Evolutionary conservation across 257 asterid species (phyloP).

Genomic region (Petunia secreta): DNA sequence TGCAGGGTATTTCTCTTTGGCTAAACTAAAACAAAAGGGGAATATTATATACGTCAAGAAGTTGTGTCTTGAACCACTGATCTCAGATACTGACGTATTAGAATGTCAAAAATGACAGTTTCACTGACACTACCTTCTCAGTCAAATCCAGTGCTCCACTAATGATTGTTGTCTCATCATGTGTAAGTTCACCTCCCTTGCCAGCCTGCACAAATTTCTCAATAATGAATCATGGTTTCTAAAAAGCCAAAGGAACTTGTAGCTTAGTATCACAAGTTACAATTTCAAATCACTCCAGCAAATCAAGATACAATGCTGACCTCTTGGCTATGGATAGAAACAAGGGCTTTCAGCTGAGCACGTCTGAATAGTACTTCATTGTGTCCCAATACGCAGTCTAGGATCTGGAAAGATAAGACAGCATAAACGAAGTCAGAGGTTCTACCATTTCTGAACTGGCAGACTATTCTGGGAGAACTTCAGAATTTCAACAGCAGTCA

Average conservation of each 20-base stretch:
- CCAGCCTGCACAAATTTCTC: conserved; percentile 66
- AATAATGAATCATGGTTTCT: conserved; percentile 12
- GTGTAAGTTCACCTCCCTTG: conserved; percentile 98
- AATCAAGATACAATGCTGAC: conserved; percentile 38
- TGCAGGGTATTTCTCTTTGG: not conserved
- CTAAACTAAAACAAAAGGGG: not conserved
- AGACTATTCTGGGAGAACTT: not conserved
- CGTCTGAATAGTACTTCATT: conserved; percentile 94
- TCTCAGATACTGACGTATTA: not conserved
- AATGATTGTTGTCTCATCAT: conserved; percentile 94
- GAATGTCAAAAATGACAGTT: not conserved
- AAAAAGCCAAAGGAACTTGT: conserved; percentile 12
- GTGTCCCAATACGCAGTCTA: conserved; percentile 90
- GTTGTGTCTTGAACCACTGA: not conserved
- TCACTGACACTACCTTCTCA: conserved; percentile 64
- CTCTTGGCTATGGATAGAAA: conserved; percentile 94
- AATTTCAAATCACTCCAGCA: not conserved
- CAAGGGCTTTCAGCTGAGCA: conserved; percentile 97
- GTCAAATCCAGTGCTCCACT: conserved; percentile 98
- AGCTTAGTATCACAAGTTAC: not conserved
- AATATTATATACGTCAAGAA: not conserved
- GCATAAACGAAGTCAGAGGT: conserved; percentile 10
- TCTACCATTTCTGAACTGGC: conserved; percentile 15
- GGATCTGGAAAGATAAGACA: conserved; percentile 53
- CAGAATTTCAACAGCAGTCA: not conserved